Evolutionary conservation across 1,284 basidiomycete species (phyloP), one percentile per base, ranked within the genome.

Genomic region (Fomitopsis pinicola): DNA sequence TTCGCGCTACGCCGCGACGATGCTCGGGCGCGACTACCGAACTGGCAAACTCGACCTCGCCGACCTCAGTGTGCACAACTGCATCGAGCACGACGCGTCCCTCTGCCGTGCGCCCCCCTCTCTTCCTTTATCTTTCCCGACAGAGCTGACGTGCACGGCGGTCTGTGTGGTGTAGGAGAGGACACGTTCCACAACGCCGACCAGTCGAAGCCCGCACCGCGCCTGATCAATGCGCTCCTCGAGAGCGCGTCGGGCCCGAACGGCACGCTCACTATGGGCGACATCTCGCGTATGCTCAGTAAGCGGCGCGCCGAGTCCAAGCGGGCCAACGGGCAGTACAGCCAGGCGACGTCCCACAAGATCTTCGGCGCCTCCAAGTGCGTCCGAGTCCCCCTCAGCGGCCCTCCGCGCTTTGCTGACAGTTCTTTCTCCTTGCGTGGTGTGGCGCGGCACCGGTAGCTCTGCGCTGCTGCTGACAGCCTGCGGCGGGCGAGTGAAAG

Each of bases 11-110:
- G 79, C 82, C 0, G 87, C 90, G 2, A 69, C 77, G 15, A 77
- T 87, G 72, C 70, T 92, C 60, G 76, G 78, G 7, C 83, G 80
- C 65, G 77, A 75, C 50, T 90, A 89, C 67, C 69, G 66, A 59
- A 78, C 75, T 46, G 89, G 85, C 61, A 82, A 75, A 3, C 83
- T 89, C 64, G 82, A 91, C 68, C 76, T 92, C 26, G 72, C 75
- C 14, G 89, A 91, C 56, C 76, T 92, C 42, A 79, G 82, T 67
- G 71, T 86, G 33, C 90, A 92, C 71, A 91, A 91, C 64, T 85
- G 85, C 10, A 92, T 92, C 61, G 90, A 92, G 66, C 90, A 92
- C 65, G 90, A 92, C 65, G 89, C 78, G 0, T 91, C 89, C 2
- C 75, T 92, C 30, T 81, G 82, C 42, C 82, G 90, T 91, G 70